A percentile compares a stretch with the other conserved stretches of the same genome.
These are phyloP conservation scores for Suillus hirtellus DNA, from an alignment of 768 basidiomycete genomes.

Conservation along the genomic window DNA sequence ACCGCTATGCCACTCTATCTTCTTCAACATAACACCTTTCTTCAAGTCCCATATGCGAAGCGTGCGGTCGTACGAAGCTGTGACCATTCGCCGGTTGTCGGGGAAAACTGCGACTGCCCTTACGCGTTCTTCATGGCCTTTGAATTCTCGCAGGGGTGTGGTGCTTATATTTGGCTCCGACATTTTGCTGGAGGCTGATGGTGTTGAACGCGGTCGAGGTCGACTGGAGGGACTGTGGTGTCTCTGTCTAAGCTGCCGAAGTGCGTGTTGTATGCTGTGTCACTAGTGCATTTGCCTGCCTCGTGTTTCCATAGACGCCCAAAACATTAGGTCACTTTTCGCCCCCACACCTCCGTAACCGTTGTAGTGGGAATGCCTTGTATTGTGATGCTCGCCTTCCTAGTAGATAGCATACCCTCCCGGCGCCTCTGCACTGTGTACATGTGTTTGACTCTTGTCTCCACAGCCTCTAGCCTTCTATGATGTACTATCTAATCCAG, in stretches of 20 bases:
- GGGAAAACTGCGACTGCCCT: neutral
- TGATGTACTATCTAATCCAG: neutral
- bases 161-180: neutral
- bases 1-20: neutral
- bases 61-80: neutral
- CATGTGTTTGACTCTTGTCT: neutral
- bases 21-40: slow-evolving; percentile 1
- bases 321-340: neutral
- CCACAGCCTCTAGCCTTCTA: neutral
- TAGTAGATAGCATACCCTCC: neutral
- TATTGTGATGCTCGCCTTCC: neutral
- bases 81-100: neutral
- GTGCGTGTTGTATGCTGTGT: neutral
- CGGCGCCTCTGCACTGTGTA: neutral
- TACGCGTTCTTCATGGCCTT: neutral
- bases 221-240: neutral
- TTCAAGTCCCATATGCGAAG: neutral
- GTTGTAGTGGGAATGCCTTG: neutral
- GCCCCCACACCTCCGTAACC: neutral
- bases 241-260: neutral
- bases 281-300: neutral
- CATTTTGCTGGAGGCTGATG: neutral
- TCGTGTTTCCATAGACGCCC: neutral
- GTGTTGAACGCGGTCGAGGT: neutral
- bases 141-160: neutral